Evolutionary conservation across 495 filamentous ascomycete species (phyloP), one percentile per base, ranked within the genome.

Genomic region (Cercophora samala): DNA sequence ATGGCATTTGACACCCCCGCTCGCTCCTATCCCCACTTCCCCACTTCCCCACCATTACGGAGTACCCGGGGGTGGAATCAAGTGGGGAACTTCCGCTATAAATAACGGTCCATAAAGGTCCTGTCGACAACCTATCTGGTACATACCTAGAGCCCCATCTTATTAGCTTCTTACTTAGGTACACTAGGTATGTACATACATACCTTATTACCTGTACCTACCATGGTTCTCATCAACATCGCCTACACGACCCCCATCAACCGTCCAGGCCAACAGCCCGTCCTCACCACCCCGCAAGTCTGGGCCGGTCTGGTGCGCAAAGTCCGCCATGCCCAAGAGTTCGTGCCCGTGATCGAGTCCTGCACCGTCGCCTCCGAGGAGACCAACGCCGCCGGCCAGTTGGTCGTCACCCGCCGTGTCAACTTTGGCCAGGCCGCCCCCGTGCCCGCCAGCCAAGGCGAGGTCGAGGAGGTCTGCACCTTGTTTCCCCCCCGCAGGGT

Each of bases 161-260:
- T n/a, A n/a, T n/a, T n/a, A n/a, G n/a, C 29, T 32, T 32, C 29
- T 32, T 8, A 32, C 29, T 32, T 32, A 32, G 8, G 29, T n/a
- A n/a, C n/a, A n/a, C n/a, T n/a, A n/a, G n/a, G n/a, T n/a, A n/a
- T n/a, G n/a, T n/a, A n/a, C n/a, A n/a, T n/a, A n/a, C n/a, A n/a
- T n/a, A n/a, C n/a, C n/a, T n/a, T n/a, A n/a, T n/a, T n/a, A n/a
- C n/a, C n/a, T n/a, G n/a, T 29, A 29, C 4, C 26, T 29, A 29
- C 26, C 26, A 29, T 81, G 78, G 70, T 75, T 21, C 72, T 70
- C 60, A 60, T 79, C 68, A 79, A 80, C 71, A 66, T 80, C 22
- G 77, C 73, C 66, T 81, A 79, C 73, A 79, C 77, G 18, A 72
- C 77, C 3, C 79, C 77, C 37, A 72, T 82, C 72, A 82, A 82